These are phyloP conservation scores for Mycena indigotica DNA, from an alignment of 768 basidiomycete genomes.

Conservation along the genomic window DNA sequence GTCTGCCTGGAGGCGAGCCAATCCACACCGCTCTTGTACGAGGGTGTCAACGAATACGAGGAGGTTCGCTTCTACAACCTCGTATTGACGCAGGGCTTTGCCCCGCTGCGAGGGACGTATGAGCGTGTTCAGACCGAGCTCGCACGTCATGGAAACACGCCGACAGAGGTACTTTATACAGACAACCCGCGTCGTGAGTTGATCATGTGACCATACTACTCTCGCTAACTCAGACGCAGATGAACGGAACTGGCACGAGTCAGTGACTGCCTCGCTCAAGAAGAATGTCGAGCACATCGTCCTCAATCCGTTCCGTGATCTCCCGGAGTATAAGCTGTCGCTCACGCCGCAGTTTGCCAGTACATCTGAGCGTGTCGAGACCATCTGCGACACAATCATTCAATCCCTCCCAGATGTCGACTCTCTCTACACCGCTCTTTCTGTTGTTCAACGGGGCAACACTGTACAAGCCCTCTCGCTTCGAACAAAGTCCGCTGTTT, in stretches of 20 bases:
- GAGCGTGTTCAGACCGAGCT: slow-evolving; percentile 11
- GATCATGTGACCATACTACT: background rate
- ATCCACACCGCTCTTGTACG: slow-evolving; percentile 16
- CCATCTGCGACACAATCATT: background rate
- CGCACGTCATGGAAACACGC: slow-evolving; percentile 9
- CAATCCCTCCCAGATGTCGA: no score
- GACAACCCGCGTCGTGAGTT: slow-evolving; percentile 20
- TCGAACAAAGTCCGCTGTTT: background rate
- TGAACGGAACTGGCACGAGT: slow-evolving; percentile 21
- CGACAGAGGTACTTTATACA: slow-evolving; percentile 14
- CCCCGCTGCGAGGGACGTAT: slow-evolving; percentile 10
- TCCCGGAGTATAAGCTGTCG: slow-evolving; percentile 5
- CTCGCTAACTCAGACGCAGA: background rate
- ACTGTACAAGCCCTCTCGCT: no score
- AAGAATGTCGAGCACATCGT: slow-evolving; percentile 18
- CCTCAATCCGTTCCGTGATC: slow-evolving; percentile 11
- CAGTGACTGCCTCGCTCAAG: slow-evolving; percentile 6
- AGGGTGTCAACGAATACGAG: slow-evolving; percentile 16
- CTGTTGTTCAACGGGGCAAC: no score
- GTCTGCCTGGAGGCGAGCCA: slow-evolving; percentile 19
- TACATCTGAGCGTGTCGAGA: background rate
- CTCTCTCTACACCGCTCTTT: no score
- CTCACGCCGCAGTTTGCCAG: background rate
- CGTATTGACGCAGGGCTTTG: slow-evolving; percentile 16
- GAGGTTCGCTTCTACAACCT: slow-evolving; percentile 16